Conservation (phyloP, 2,329 filamentous ascomycete species). For the Trichoderma sp. region DNA sequence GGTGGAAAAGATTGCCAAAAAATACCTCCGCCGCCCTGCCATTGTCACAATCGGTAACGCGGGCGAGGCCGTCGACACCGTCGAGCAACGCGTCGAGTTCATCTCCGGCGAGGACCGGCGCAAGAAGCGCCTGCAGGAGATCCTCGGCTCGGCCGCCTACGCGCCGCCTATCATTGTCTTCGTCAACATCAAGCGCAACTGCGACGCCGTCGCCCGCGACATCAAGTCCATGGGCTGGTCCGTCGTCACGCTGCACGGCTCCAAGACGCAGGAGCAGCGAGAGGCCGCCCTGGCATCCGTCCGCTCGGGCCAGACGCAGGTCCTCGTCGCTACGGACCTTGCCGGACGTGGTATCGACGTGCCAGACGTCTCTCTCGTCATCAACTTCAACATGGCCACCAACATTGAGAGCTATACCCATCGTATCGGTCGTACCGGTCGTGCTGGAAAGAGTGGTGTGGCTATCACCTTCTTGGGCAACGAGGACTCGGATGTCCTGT, state of each 20-base stretch:
- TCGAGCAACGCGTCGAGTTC: slow-evolving; percentile 96
- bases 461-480: slow-evolving; percentile 93
- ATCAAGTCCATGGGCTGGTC: slow-evolving; percentile 94
- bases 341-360: slow-evolving; percentile 98
- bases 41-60: slow-evolving; percentile 93
- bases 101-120: slow-evolving; percentile 88
- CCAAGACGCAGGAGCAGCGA: slow-evolving; percentile 96
- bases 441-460: slow-evolving; percentile 95
- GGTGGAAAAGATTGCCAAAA: slow-evolving; percentile 94
- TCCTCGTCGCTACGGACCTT: slow-evolving; percentile 93
- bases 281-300: slow-evolving; percentile 88
- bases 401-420: slow-evolving; percentile 96
- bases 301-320: slow-evolving; percentile 75
- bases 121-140: slow-evolving; percentile 93
- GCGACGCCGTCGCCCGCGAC: slow-evolving; percentile 89
- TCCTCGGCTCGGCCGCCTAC: slow-evolving; percentile 79
- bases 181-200: slow-evolving; percentile 99
- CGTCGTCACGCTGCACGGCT: slow-evolving; percentile 87
- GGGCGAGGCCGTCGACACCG: slow-evolving; percentile 94
- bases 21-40: slow-evolving; percentile 89
- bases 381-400: slow-evolving; percentile 98
- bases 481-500: slow-evolving; percentile 88
- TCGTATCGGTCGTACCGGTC: slow-evolving; percentile 92
- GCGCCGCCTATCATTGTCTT: slow-evolving; percentile 94
- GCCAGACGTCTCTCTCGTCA: slow-evolving; percentile 85